Evolutionary conservation across 2,329 filamentous ascomycete species (phyloP).

Genomic region (Diatrype stigma): DNA sequence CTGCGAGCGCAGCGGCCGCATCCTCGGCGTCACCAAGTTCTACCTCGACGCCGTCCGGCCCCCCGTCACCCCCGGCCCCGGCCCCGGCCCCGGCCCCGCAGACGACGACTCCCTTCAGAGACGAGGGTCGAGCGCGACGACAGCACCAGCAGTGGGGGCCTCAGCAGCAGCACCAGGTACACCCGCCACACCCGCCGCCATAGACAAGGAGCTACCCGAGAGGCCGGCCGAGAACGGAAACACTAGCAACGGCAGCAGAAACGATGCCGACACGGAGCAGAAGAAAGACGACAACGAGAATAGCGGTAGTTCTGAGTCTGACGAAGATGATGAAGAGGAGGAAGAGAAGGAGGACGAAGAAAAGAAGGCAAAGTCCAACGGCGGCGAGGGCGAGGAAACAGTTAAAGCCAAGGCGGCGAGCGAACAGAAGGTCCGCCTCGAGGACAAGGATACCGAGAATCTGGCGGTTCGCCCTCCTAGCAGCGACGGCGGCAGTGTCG

Average conservation of each 20-base stretch:
- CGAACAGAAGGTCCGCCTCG: conserved; percentile 49
- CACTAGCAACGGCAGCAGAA: conserved; percentile 5
- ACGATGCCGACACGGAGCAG: conserved; percentile 8
- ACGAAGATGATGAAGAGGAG: conserved; percentile 11
- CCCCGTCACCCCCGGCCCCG: too few relatives aligned
- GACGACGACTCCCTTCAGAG: conserved; percentile 30
- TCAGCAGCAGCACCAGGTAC: conserved; percentile 18
- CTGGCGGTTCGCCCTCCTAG: conserved; percentile 47
- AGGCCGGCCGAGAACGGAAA: conserved; percentile 17
- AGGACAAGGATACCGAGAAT: conserved; percentile 52
- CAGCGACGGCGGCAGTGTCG: too few relatives aligned
- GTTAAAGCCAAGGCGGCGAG: conserved; percentile 28
- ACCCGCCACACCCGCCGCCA: conserved; percentile 8
- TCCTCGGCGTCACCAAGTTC: conserved; percentile 91
- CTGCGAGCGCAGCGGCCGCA: conserved; percentile 89
- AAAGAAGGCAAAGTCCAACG: conserved; percentile 6
- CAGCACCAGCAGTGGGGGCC: conserved; percentile 18
- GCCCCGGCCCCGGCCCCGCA: conserved; percentile 38
- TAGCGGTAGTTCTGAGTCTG: conserved; percentile 6
- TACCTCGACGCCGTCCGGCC: conserved; percentile 78
- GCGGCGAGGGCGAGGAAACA: conserved; percentile 23
- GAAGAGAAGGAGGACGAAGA: conserved; percentile 17
- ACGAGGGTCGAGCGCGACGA: conserved; percentile 10
- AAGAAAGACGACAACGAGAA: conserved; percentile 13
- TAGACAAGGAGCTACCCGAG: conserved; percentile 25